Evolutionary conservation across 305 asterid genomes (phyloP).

Genomic region (Ilex paraguariensis): DNA sequence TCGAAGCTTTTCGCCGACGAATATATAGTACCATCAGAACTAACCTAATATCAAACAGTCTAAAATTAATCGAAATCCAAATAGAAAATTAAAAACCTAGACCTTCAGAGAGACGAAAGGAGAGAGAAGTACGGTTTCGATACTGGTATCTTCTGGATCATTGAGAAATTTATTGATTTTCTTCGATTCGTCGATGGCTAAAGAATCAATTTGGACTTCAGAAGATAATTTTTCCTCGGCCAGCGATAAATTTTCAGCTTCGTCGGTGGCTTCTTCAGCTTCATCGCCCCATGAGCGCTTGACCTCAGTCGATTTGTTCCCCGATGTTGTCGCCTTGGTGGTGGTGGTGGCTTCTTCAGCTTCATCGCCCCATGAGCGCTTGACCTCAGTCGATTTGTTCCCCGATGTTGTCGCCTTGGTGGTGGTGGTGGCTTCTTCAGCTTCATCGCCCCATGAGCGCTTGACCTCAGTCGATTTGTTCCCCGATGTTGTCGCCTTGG

Average conservation of each 20-base stretch:
- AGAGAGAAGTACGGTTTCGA: conserved; percentile 44
- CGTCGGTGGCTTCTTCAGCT: conserved; percentile 72
- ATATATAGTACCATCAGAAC: conserved; percentile 67
- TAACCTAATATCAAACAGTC: conserved; percentile 35
- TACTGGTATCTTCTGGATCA: conserved; percentile 62
- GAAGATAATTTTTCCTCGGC: conserved; percentile 7
- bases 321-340: conserved; percentile 8
- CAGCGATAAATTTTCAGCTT: conserved; percentile 27
- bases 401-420: conserved; percentile 7
- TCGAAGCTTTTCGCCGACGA: conserved; percentile 74
- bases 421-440: conserved; percentile 36
- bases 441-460: conserved; percentile 71
- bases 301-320: conserved; percentile 10
- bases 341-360: conserved; percentile 43
- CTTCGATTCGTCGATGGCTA: conserved; percentile 46
- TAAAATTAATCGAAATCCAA: background rate
- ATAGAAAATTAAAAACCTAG: background rate
- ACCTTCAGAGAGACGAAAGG: no score
- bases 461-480: conserved; percentile 17
- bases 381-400: conserved; percentile 15
- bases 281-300: conserved; percentile 68
- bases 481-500: conserved; percentile 6
- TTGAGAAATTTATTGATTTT: conserved; percentile 24
- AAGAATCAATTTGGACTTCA: conserved; percentile 18
- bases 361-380: conserved; percentile 66